Evolutionary conservation across 2,329 filamentous ascomycete species (phyloP), one percentile per base, ranked within the genome.

Genomic region (Botrytis pseudocinerea): DNA sequence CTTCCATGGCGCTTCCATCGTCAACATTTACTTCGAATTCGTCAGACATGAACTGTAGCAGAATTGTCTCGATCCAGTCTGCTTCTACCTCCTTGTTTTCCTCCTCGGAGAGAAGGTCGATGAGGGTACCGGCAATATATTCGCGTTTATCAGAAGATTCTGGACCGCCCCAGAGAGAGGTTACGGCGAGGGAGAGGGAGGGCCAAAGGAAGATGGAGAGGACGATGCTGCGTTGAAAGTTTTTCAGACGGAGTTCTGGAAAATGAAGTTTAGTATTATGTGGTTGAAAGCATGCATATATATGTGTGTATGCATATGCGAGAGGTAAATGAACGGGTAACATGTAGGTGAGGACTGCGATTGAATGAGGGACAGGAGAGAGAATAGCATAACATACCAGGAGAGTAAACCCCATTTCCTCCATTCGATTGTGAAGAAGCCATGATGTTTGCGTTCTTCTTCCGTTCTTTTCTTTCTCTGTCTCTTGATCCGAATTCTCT

Each of bases 21-120:
- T 98, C 96, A 42, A 98, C 89, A 73, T 93, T 91, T 72, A 96
- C 92, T 79, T 97, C 94, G 80, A 98, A 99, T 83, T 99, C 96
- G 84, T 98, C 96, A 75, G 92, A 88, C 92, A 98, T 96, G 75
- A 97, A 91, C 79, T 98, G 93, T 64, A 97, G 85, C 65, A 98
- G 85, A 69, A 97, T 90, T 59, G 91, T 88, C 84, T 98, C 95
- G 61, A 98, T 85, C 78, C 98, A 94, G 76, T 92, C 90, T 28
- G 88, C 84, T 78, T 97, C 92, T 18, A 93, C 90, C 72, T 89
- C 85, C 2, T 89, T 85, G 5, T 85, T 83, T 18, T 85, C 82
- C 28, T 42, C n/a, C 7, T 32, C 57, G 1, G 79, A 76, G 78
- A 98, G 92, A 75, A 97, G 89, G 40, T 97, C 93, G 74, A 91